These are phyloP conservation scores for Aspergillus piperis DNA, from an alignment of 2,329 filamentous ascomycete species.

Conservation along the genomic window DNA sequence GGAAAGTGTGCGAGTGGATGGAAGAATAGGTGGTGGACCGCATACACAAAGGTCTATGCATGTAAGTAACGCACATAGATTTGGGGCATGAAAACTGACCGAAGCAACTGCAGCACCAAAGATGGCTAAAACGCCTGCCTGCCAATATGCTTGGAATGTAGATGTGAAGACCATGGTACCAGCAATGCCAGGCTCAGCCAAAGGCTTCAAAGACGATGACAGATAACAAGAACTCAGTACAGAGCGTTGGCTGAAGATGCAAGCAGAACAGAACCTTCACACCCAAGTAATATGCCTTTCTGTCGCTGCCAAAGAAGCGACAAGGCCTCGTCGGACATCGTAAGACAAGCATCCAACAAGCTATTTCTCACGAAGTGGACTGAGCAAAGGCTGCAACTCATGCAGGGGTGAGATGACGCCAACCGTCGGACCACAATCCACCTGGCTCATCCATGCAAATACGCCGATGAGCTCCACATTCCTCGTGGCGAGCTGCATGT, in stretches of 20 bases:
- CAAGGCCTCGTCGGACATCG: background rate
- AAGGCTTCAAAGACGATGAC: background rate
- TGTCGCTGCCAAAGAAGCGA: background rate
- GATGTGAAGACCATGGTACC: background rate
- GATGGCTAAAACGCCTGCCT: background rate
- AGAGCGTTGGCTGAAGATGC: background rate
- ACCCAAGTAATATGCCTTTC: background rate
- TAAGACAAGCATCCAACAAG: background rate
- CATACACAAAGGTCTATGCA: background rate
- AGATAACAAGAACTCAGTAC: background rate
- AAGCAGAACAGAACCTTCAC: background rate
- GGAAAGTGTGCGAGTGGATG: background rate
- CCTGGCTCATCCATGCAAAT: background rate
- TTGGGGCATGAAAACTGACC: background rate
- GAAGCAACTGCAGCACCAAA: background rate
- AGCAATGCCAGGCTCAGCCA: background rate
- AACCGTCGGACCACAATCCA: background rate
- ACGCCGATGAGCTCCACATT: background rate
- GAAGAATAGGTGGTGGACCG: background rate
- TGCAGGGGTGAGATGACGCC: background rate
- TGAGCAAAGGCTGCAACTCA: background rate
- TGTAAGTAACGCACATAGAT: background rate
- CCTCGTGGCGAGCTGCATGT: background rate
- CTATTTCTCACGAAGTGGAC: background rate
- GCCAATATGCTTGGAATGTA: background rate